phyloP scores from a whole-genome alignment of 2,329 filamentous ascomycete species.

The Scleromitrula shiraiana region DNA sequence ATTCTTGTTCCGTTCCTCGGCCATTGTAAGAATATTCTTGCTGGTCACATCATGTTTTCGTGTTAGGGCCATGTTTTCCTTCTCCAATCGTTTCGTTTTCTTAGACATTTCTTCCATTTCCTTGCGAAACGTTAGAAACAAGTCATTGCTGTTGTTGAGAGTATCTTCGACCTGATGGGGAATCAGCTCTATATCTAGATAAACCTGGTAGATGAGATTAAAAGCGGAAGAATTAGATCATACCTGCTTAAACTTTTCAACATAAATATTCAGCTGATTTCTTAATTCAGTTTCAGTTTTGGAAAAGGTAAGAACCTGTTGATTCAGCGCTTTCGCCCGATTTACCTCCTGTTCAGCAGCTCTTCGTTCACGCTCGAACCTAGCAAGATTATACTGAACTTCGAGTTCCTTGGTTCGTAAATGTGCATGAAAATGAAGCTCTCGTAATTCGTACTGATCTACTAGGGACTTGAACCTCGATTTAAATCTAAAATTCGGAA shows the following conservation, averaged over 20 bases:
- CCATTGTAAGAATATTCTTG: conserved; percentile 94
- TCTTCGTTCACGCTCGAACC: conserved; percentile 85
- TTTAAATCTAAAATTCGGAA: conserved; percentile 60
- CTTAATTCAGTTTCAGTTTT: conserved; percentile 91
- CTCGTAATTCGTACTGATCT: conserved; percentile 92
- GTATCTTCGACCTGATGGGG: conserved; percentile 86
- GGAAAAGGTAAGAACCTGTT: conserved; percentile 89
- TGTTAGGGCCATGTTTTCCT: conserved; percentile 86
- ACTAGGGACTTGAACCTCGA: conserved; percentile 88
- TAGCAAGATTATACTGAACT: conserved; percentile 82
- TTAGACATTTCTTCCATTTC: conserved; percentile 99
- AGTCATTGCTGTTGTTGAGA: conserved; percentile 94
- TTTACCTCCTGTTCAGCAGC: conserved; percentile 72
- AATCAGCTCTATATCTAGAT: conserved; percentile 32
- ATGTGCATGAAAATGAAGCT: conserved; percentile 86
- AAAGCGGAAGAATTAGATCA: conserved; percentile 24
- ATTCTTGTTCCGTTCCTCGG: conserved; percentile 75
- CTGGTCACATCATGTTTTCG: conserved; percentile 91
- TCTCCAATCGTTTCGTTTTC: conserved; percentile 93
- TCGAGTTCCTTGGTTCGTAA: conserved; percentile 94
- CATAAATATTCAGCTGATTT: conserved; percentile 95
- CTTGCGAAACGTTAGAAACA: conserved; percentile 93
- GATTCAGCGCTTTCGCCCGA: conserved; percentile 76
- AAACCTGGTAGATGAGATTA: not conserved
- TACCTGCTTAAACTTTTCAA: conserved; percentile 99